Conservation (phyloP, 192 early-diverging fungal genomes). For the Entomortierella beljakovae region DNA sequence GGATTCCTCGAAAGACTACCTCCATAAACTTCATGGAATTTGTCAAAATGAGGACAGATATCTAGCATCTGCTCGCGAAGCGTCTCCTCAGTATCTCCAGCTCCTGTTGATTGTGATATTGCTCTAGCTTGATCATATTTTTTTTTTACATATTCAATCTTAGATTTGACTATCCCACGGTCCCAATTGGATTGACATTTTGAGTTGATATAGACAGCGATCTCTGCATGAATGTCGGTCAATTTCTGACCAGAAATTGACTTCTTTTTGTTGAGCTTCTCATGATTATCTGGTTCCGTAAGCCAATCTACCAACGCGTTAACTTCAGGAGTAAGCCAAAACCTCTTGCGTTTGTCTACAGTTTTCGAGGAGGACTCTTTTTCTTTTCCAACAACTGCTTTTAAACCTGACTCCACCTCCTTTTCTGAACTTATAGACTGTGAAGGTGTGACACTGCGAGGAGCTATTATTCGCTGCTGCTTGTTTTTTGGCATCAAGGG, state of each 20-base stretch:
- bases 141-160: constrained; percentile 7
- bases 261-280: too few relatives aligned
- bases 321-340: too few relatives aligned
- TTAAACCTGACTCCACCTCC: too few relatives aligned
- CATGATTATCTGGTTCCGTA: too few relatives aligned
- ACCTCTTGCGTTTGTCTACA: too few relatives aligned
- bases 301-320: too few relatives aligned
- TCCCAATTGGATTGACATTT: not conserved
- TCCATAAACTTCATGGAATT: not conserved
- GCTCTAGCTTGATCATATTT: not conserved
- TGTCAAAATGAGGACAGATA: not conserved
- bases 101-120: not conserved
- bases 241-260: not conserved
- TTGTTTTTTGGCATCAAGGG: too few relatives aligned
- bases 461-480: too few relatives aligned
- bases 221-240: not conserved
- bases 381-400: too few relatives aligned
- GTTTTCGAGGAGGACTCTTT: too few relatives aligned
- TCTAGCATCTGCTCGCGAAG: not conserved
- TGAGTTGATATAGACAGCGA: not conserved
- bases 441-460: too few relatives aligned
- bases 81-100: not conserved
- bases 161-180: not conserved
- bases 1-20: not conserved
- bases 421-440: too few relatives aligned